These are phyloP conservation scores for Clonostachys byssicola DNA, from an alignment of 2,329 filamentous ascomycete species.

Conservation along the genomic window DNA sequence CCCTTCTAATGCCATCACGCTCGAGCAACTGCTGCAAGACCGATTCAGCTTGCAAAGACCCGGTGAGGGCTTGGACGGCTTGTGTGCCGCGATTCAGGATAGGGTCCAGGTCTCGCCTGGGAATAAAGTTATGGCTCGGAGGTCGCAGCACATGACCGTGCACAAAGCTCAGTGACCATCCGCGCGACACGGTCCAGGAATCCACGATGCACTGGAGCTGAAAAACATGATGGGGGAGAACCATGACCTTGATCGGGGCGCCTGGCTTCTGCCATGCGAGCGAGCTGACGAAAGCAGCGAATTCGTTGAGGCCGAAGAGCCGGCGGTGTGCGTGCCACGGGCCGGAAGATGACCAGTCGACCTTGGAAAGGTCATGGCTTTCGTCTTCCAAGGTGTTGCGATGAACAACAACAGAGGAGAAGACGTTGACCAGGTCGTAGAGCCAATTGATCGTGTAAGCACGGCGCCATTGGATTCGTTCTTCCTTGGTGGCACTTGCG, in stretches of 20 bases:
- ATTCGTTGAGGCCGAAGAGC: too few species aligned
- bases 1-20: not conserved
- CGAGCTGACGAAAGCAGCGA: constrained; percentile 23
- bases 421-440: constrained; percentile 24
- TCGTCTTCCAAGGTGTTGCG: constrained; percentile 19
- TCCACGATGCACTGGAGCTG: constrained; percentile 46
- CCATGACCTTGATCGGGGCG: constrained; percentile 27
- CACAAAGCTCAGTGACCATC: constrained; percentile 29
- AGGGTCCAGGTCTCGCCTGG: constrained; percentile 20
- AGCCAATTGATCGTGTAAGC: constrained; percentile 46
- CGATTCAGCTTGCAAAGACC: not conserved
- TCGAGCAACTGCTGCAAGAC: not conserved
- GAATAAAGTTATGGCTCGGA: constrained; percentile 16
- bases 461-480: constrained; percentile 39
- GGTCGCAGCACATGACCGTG: constrained; percentile 20
- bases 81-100: not conserved
- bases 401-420: constrained; percentile 31
- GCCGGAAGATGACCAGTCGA: too few species aligned
- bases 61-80: not conserved
- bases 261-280: constrained; percentile 38
- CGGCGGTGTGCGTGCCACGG: too few species aligned
- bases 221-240: constrained; percentile 42
- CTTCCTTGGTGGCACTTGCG: constrained; percentile 22
- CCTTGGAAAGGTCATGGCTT: constrained; percentile 35
- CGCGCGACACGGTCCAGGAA: constrained; percentile 34